Base-by-base conservation (phyloP, 768 basidiomycete species). In the Mycena rosella region DNA sequence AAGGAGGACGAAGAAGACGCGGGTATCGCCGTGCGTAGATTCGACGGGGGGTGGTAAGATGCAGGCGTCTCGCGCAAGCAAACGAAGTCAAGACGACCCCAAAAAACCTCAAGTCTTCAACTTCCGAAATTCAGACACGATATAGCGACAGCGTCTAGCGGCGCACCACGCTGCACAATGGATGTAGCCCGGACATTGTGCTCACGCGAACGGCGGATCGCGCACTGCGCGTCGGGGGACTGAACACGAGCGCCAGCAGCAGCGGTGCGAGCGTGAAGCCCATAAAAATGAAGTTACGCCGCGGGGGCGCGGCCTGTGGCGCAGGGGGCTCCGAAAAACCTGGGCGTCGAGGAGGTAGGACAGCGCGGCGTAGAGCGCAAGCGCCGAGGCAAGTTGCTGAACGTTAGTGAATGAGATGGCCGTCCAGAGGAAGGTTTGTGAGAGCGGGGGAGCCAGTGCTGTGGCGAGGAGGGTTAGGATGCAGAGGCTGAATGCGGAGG, bases 351-450 rank as follows among this genome's bases (percentile, higher is more conserved):
- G 53, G 11, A 63, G 30, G 62, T 63, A 55, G 3, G 62, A 44
- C 0, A 49, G n/a, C 9, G 53, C 53, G 5, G 62, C 62, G 53
- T 63, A 63, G 40, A 63, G 18, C n/a, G 62, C 52, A 30, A 63
- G 52, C 13, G 9, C 14, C 0, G 62, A 44, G 11, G 52, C 40
- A 10, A 63, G 26, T 22, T 53, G 47, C 45, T 63, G 62, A n/a
- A 52, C 20, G 45, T 32, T 45, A 14, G 9, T n/a, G 62, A 63
- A 55, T 6, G 27, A 29, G 24, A 36, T 47, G 29, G 44, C 24
- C 6, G 40, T 30, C 52, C 53, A 47, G 52, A 55, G 55, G 32
- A 48, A 11, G 3, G 26, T 1, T 52, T 55, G 53, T 1, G 29
- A 32, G 26, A 63, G 18, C 0, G 53, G 13, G 14, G 42, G 5